Base-by-base conservation (phyloP, 192 early-diverging fungal species). In the Lobulomyces angularis region DNA sequence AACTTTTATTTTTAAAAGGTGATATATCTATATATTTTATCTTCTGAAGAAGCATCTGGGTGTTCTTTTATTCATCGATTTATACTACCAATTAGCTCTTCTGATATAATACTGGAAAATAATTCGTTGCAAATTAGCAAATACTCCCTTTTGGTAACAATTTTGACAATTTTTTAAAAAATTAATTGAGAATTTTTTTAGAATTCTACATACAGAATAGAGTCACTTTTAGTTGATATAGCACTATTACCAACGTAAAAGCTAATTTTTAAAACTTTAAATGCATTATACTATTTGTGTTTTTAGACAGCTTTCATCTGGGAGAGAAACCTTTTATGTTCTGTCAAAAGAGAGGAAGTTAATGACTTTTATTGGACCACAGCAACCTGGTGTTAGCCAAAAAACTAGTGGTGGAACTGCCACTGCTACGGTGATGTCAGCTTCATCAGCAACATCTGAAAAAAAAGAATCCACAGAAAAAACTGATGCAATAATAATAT, bases 221-320 rank as follows among this genome's bases (percentile, higher is more conserved):
- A 69, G 8, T 61, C 64, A 25, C 25, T 31, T 22, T 30, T 57
- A 0, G 26, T 42, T n/a, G 66, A 61, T 28, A 43, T 69, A 5
- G 41, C 48, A 9, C 31, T 49, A 27, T 52, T 58, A 2, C 55
- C 57, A 26, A 47, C 35, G 64, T 64, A 39, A 27, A 50, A 36
- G 43, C 18, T 26, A 8, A 11, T 11, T n/a, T 36, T 18, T 29
- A 56, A 21, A 7, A 35, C 23, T 53, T 7, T 45, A n/a, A 54
- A 18, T 17, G 14, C 23, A 21, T 5, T 27, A 8, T 39, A n/a
- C 19, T 22, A 14, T 49, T 11, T 19, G 17, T 20, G n/a, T n/a
- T n/a, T n/a, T n/a, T 26, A 64, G 64, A 20, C 63, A 67, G 41
- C 33, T 62, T 3, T 53, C 60, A 16, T 34, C 56, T 1, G 43